phyloP scores from a whole-genome alignment of 768 basidiomycete genomes.

The Rhizopogon rudus region DNA sequence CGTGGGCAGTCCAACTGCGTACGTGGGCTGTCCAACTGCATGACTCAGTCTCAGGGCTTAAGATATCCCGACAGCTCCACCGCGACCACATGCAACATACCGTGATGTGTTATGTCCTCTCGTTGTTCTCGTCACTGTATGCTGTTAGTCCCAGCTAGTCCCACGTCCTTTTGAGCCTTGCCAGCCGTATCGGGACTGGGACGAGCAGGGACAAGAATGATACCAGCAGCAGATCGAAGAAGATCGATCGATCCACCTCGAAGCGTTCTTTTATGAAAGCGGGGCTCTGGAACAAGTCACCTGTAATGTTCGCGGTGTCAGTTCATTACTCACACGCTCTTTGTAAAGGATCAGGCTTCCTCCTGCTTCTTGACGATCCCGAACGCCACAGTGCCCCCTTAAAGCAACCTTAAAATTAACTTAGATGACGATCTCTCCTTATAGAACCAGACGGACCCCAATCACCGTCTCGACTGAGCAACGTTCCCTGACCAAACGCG shows the following conservation, averaged over 20 bases:
- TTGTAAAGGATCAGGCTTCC: background rate
- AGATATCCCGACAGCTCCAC: background rate
- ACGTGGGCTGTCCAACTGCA: too few species aligned
- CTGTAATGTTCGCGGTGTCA: background rate
- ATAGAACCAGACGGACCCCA: background rate
- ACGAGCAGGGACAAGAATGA: background rate
- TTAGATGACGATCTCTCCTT: background rate
- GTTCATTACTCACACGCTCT: background rate
- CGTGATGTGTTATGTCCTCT: background rate
- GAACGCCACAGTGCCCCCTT: background rate
- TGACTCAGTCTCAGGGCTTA: background rate
- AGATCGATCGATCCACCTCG: too few species aligned
- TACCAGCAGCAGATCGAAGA: background rate
- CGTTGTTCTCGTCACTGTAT: background rate
- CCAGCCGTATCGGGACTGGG: background rate
- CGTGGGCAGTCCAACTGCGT: background rate
- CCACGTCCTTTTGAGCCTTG: background rate
- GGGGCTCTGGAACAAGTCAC: background rate
- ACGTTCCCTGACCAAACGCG: too few species aligned
- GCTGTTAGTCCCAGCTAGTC: background rate
- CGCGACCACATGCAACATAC: background rate
- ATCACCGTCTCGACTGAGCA: too few species aligned
- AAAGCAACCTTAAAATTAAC: background rate
- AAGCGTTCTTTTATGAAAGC: too few species aligned
- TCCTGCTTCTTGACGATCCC: background rate